phyloP scores from a whole-genome alignment of 495 filamentous ascomycete species.

The Annulohypoxylon stygium region DNA sequence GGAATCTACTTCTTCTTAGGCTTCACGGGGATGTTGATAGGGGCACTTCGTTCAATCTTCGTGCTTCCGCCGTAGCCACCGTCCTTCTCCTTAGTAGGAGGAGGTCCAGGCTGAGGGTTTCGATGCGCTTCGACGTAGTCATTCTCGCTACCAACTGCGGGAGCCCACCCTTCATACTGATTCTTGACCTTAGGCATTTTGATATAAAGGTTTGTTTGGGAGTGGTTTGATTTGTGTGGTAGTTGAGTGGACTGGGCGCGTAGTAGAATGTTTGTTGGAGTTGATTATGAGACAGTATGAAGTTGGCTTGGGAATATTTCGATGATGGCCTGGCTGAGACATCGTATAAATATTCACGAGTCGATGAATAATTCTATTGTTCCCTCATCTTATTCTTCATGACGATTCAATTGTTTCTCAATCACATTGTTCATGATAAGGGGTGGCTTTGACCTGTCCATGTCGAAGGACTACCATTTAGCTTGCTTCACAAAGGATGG shows the following conservation, averaged over 20 bases:
- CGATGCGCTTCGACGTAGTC: neutral
- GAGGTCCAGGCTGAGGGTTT: neutral
- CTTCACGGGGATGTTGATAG: conserved; percentile 21
- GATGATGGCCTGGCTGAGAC: neutral
- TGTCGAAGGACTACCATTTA: neutral
- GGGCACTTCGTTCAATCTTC: conserved; percentile 12
- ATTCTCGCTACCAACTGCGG: neutral
- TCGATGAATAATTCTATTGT: neutral
- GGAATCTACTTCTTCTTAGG: neutral
- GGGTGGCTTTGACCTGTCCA: neutral
- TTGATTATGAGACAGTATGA: neutral
- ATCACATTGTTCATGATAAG: neutral
- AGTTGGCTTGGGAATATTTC: neutral
- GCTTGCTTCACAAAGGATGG: neutral
- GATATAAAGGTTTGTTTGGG: neutral
- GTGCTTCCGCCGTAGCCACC: conserved; percentile 21
- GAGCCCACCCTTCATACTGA: neutral
- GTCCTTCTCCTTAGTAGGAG: neutral
- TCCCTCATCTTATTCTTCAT: too few relatives aligned
- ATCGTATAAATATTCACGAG: neutral
- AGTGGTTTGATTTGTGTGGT: neutral
- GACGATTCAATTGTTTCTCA: neutral
- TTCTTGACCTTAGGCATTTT: neutral
- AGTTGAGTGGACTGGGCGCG: neutral
- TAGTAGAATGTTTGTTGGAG: neutral